A percentile compares a stretch with the other conserved stretches of the same genome.
These are phyloP conservation scores for Neofusicoccum cordaticola DNA, from an alignment of 2,329 filamentous ascomycete genomes.

Conservation along the genomic window DNA sequence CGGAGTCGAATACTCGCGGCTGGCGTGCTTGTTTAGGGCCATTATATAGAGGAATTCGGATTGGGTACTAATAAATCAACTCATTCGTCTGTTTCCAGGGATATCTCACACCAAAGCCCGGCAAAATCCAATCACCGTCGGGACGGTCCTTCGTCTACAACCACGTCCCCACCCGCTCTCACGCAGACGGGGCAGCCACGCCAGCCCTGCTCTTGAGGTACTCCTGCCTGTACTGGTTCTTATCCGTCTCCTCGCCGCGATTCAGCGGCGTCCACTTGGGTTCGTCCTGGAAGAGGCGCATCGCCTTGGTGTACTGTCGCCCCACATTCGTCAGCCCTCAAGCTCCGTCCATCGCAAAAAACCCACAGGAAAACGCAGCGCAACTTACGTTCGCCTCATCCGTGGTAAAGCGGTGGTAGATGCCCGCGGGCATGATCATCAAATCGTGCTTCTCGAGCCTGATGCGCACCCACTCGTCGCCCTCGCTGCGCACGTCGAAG, in stretches of 20 bases:
- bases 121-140: neutral
- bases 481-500: slow-evolving; percentile 83
- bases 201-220: slow-evolving; percentile 57
- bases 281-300: slow-evolving; percentile 96
- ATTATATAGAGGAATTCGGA: too few relatives aligned
- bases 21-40: too few relatives aligned
- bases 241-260: slow-evolving; percentile 71
- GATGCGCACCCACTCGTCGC: slow-evolving; percentile 88
- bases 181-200: neutral
- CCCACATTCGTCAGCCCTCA: neutral
- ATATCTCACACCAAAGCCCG: neutral
- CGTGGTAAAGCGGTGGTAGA: slow-evolving; percentile 97
- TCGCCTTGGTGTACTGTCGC: slow-evolving; percentile 82
- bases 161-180: neutral
- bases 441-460: slow-evolving; percentile 80
- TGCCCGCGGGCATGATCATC: slow-evolving; percentile 89
- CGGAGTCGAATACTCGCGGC: too few relatives aligned
- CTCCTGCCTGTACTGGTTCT: slow-evolving; percentile 72
- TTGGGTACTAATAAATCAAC: neutral
- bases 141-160: neutral
- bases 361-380: neutral
- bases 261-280: slow-evolving; percentile 97
- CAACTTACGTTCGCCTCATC: slow-evolving; percentile 80
- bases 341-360: neutral
- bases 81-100: neutral